Percentiles rank a stretch among this genome's conserved stretches.
Evolutionary conservation across 805 yeast species (phyloP).

Genomic region (Cyberlindnera saturnus): DNA sequence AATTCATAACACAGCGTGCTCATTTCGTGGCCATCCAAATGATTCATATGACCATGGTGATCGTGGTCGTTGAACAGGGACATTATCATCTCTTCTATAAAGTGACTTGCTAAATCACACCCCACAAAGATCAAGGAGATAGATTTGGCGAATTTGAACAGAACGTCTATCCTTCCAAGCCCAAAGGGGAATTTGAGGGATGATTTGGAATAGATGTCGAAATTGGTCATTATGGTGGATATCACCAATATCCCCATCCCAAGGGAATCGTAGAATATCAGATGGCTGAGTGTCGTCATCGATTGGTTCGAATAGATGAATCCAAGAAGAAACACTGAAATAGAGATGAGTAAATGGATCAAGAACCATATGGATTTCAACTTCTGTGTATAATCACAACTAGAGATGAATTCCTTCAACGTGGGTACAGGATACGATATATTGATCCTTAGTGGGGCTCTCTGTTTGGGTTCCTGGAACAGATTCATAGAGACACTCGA

Average conservation of each 20-base stretch:
- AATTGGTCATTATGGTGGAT: conserved; percentile 82
- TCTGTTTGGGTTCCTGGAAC: conserved; percentile 84
- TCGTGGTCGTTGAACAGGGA: conserved; percentile 23
- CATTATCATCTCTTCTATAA: conserved; percentile 59
- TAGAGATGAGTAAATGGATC: conserved; percentile 49
- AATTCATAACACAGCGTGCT: conserved; percentile 26
- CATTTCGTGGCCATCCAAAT: conserved; percentile 18
- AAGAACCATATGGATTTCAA: conserved; percentile 52
- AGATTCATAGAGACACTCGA: conserved; percentile 94
- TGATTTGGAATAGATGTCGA: conserved; percentile 83
- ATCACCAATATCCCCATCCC: conserved; percentile 63
- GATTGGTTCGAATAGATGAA: conserved; percentile 50
- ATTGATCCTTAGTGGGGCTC: conserved; percentile 75
- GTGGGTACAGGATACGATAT: conserved; percentile 44
- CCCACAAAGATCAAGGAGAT: conserved; percentile 88
- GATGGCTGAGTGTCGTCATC: conserved; percentile 75
- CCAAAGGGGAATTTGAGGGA: conserved; percentile 90
- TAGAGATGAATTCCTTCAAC: conserved; percentile 51
- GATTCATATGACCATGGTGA: conserved; percentile 22
- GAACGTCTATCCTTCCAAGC: conserved; percentile 81
- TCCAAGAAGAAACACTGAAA: conserved; percentile 55
- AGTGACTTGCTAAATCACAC: conserved; percentile 78
- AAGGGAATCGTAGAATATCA: conserved; percentile 79
- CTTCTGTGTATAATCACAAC: conserved; percentile 54
- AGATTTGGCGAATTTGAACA: conserved; percentile 81